Evolutionary conservation across 768 basidiomycete genomes (phyloP).

Genomic region (Boletus reticuloceps): DNA sequence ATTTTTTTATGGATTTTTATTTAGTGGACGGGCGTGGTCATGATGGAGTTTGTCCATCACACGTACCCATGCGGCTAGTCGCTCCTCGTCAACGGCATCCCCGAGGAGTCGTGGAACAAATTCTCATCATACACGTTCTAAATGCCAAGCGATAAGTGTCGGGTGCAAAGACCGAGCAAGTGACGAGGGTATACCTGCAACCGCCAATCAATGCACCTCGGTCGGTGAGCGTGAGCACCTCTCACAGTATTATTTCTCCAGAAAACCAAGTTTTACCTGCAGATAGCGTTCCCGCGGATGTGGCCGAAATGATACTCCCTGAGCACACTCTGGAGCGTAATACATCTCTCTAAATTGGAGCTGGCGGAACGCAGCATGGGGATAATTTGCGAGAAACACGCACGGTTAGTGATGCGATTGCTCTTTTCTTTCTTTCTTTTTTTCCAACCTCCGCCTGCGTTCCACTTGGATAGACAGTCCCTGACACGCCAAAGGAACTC

Average conservation of each 20-base stretch:
- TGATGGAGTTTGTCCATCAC: slow-evolving; percentile 5
- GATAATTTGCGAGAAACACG: slow-evolving; percentile 4
- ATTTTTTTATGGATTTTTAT: neutral
- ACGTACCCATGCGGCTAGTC: slow-evolving; percentile 5
- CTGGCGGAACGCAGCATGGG: neutral
- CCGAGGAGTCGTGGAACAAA: slow-evolving; percentile 17
- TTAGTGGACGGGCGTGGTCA: neutral
- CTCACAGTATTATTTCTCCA: slow-evolving; percentile 4
- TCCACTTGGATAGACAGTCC: slow-evolving; percentile 7
- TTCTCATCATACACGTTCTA: slow-evolving; percentile 5
- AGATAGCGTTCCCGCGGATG: slow-evolving; percentile 22
- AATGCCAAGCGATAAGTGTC: neutral
- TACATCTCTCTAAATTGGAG: slow-evolving; percentile 5
- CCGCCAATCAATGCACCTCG: slow-evolving; percentile 7
- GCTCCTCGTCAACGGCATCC: slow-evolving; percentile 11
- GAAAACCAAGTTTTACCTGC: slow-evolving; percentile 4
- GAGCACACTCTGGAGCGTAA: slow-evolving; percentile 4
- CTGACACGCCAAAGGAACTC: slow-evolving; percentile 16
- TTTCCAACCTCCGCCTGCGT: neutral
- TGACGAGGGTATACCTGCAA: slow-evolving; percentile 4
- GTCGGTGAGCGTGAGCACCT: neutral
- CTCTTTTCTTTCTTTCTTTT: neutral
- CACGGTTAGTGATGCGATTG: slow-evolving; percentile 7
- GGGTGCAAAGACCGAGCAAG: neutral
- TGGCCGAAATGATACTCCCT: slow-evolving; percentile 8